Percentiles rank a stretch among this genome's conserved stretches.
phyloP scores from a whole-genome alignment of 768 basidiomycete species.

The Polyporus arcularius region DNA sequence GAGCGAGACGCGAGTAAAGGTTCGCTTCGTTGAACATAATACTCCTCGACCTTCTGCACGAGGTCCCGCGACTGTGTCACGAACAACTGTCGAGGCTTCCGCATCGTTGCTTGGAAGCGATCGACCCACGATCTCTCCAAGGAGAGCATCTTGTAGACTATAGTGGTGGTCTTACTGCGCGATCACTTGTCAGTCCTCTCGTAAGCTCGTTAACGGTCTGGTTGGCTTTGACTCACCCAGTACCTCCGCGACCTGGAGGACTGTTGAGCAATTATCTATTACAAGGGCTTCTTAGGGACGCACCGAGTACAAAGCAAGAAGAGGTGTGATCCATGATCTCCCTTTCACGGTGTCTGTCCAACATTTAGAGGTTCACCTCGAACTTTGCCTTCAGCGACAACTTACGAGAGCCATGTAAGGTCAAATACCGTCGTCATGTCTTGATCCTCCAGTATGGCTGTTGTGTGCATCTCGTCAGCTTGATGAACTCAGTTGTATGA shows the following conservation, averaged over 20 bases:
- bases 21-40: slow-evolving; percentile 40
- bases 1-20: slow-evolving; percentile 41
- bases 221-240: slow-evolving; percentile 48
- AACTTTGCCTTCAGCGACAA: background rate
- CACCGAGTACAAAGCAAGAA: slow-evolving; percentile 63
- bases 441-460: slow-evolving; percentile 53
- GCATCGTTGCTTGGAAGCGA: slow-evolving; percentile 30
- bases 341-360: slow-evolving; percentile 45
- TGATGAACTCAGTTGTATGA: background rate
- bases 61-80: slow-evolving; percentile 70
- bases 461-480: background rate
- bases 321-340: slow-evolving; percentile 57
- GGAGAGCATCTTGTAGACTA: slow-evolving; percentile 75
- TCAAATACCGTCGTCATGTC: slow-evolving; percentile 39
- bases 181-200: too few relatives aligned
- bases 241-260: slow-evolving; percentile 59
- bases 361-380: background rate
- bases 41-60: slow-evolving; percentile 69
- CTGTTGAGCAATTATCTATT: background rate
- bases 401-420: slow-evolving; percentile 28
- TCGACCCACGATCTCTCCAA: slow-evolving; percentile 57
- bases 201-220: too few relatives aligned
- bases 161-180: slow-evolving; percentile 70
- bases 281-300: background rate
- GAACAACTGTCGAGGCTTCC: slow-evolving; percentile 64